These are phyloP conservation scores for Davidsoniella australis DNA, from an alignment of 2,329 filamentous ascomycete species.

Conservation along the genomic window DNA sequence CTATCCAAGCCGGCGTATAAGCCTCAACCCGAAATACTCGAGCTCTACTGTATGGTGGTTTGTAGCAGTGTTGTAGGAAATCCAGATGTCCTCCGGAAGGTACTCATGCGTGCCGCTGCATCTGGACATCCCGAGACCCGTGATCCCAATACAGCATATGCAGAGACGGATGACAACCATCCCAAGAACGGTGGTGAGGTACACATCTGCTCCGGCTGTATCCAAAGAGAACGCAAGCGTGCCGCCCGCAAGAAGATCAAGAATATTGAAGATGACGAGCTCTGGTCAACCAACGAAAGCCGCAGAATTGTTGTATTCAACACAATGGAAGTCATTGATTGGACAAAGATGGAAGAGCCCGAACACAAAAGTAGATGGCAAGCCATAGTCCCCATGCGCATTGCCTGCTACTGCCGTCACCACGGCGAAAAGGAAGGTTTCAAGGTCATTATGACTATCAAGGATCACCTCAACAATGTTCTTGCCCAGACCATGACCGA, in stretches of 20 bases:
- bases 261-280: conserved; percentile 79
- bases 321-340: conserved; percentile 71
- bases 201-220: conserved; percentile 80
- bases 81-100: conserved; percentile 45
- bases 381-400: conserved; percentile 80
- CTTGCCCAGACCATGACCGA: conserved; percentile 72
- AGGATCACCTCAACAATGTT: conserved; percentile 58
- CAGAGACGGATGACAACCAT: conserved; percentile 44
- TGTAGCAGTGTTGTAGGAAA: conserved; percentile 86
- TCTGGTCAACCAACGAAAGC: conserved; percentile 66
- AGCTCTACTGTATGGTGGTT: conserved; percentile 66
- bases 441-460: conserved; percentile 79
- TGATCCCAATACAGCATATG: conserved; percentile 17
- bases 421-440: conserved; percentile 90
- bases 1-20: conserved; percentile 54
- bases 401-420: conserved; percentile 92
- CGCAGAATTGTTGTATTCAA: conserved; percentile 83
- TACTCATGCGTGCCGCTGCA: conserved; percentile 38
- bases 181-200: conserved; percentile 86
- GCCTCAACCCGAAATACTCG: conserved; percentile 55
- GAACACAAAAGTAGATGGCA: conserved; percentile 46
- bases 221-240: conserved; percentile 77
- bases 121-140: conserved; percentile 21
- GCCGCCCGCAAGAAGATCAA: conserved; percentile 85
- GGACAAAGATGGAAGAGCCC: conserved; percentile 40